A percentile compares a stretch with the other conserved stretches of the same genome.
These are phyloP conservation scores for Chlamydomonas sphaeroides DNA, from an alignment of 139 green algal genomes.

Conservation along the genomic window DNA sequence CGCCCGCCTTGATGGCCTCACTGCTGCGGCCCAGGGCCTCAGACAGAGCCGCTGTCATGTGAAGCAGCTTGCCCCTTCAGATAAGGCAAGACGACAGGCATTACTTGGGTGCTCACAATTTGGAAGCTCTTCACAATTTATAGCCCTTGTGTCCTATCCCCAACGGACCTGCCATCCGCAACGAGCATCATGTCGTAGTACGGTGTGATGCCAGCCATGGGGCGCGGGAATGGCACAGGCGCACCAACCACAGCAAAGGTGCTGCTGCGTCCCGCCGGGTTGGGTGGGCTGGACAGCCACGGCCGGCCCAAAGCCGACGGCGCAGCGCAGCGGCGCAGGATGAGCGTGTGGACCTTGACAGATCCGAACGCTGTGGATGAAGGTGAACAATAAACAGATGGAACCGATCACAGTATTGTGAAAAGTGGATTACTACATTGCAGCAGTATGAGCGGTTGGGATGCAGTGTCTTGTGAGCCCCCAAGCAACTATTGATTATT, in stretches of 20 bases:
- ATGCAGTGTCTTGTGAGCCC: background rate
- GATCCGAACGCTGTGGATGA: background rate
- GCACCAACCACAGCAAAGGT: background rate
- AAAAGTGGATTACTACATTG: background rate
- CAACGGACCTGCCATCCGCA: background rate
- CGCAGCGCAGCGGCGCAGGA: background rate
- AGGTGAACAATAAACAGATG: background rate
- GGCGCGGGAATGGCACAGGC: too few species aligned
- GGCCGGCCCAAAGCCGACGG: background rate
- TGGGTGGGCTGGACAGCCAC: too few species aligned
- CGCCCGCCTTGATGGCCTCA: background rate
- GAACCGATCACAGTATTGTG: background rate
- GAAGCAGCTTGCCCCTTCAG: background rate
- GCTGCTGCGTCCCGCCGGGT: too few species aligned
- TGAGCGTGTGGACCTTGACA: background rate
- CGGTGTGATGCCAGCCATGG: background rate
- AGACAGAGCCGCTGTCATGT: background rate
- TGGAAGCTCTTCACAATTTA: background rate
- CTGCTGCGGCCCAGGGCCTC: background rate
- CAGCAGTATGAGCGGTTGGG: background rate
- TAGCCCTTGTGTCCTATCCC: background rate
- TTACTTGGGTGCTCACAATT: background rate
- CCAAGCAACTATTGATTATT: too few species aligned
- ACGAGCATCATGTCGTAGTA: constrained; percentile 4
- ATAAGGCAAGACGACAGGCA: background rate